Evolutionary conservation across 2,329 filamentous ascomycete genomes (phyloP).

Genomic region (Aspergillus hortae): DNA sequence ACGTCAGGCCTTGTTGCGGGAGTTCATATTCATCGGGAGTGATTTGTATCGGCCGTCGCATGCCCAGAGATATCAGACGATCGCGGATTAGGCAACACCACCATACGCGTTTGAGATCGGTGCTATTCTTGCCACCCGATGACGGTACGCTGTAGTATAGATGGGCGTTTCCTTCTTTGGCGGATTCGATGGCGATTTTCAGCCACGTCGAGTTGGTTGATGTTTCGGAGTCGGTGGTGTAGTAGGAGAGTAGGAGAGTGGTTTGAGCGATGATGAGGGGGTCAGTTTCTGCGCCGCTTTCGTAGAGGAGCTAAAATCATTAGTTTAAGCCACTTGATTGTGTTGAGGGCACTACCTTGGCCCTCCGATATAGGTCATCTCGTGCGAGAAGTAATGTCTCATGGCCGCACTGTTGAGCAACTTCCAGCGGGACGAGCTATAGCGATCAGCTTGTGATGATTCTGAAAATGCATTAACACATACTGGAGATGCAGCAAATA

Average conservation of each 20-base stretch:
- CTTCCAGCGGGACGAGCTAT: conserved; percentile 9
- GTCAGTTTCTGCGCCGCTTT: conserved; percentile 1
- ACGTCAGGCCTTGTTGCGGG: conserved; percentile 6
- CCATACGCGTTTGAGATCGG: conserved; percentile 12
- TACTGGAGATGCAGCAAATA: conserved; percentile 10
- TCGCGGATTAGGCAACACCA: conserved; percentile 15
- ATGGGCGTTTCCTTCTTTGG: neutral
- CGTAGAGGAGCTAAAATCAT: neutral
- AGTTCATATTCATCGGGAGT: conserved; percentile 8
- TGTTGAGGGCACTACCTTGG: conserved; percentile 5
- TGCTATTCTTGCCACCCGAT: neutral
- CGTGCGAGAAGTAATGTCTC: conserved; percentile 8
- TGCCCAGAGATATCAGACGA: conserved; percentile 12
- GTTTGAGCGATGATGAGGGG: conserved; percentile 6
- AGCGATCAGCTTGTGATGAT: too few species aligned
- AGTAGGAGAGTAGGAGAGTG: conserved; percentile 10
- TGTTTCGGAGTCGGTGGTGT: conserved; percentile 10
- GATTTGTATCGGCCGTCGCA: conserved; percentile 14
- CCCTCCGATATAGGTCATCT: conserved; percentile 11
- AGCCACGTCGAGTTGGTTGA: conserved; percentile 11
- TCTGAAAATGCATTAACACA: too few species aligned
- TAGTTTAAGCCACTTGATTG: neutral
- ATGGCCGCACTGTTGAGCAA: conserved; percentile 12
- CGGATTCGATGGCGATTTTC: neutral
- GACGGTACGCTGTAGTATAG: neutral